Percentiles rank a stretch among this genome's conserved stretches.
These are phyloP conservation scores for Blastobotrys raffinosifermentans DNA, from an alignment of 1,139 yeast genomes.

Conservation along the genomic window DNA sequence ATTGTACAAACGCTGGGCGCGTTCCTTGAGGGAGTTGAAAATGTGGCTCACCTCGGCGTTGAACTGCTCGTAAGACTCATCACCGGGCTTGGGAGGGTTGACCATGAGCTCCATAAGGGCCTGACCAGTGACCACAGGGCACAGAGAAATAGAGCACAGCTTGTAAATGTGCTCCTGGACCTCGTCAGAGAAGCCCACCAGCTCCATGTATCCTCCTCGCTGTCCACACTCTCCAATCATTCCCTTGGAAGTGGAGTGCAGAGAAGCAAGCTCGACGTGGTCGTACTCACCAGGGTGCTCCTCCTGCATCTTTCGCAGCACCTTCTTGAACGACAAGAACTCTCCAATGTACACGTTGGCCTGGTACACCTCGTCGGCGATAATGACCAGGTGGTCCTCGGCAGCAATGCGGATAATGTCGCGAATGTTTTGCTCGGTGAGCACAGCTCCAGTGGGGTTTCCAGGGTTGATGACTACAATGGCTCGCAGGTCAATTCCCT, in stretches of 20 bases:
- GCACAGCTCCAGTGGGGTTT: constrained; percentile 90
- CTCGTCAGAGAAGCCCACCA: constrained; percentile 69
- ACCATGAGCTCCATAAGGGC: constrained; percentile 88
- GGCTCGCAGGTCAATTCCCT: constrained; percentile 65
- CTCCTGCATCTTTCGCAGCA: constrained; percentile 52
- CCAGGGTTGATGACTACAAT: constrained; percentile 96
- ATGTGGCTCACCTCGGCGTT: constrained; percentile 55
- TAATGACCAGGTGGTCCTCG: constrained; percentile 71
- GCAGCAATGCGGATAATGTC: constrained; percentile 76
- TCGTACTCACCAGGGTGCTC: constrained; percentile 48
- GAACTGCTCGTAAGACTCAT: constrained; percentile 65
- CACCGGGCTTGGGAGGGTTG: constrained; percentile 79
- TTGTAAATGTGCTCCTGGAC: constrained; percentile 69
- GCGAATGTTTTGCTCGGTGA: constrained; percentile 57
- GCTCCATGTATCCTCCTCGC: constrained; percentile 97
- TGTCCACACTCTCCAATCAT: constrained; percentile 98
- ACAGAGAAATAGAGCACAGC: constrained; percentile 81
- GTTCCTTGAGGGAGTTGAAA: constrained; percentile 52
- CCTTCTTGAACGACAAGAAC: constrained; percentile 41
- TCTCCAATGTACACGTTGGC: constrained; percentile 72
- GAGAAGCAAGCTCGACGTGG: constrained; percentile 81
- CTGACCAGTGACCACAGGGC: constrained; percentile 94
- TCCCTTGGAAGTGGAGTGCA: constrained; percentile 95
- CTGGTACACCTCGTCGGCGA: constrained; percentile 98
- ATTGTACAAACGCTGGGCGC: constrained; percentile 59